Conservation (phyloP, 176 grass and related monocot genomes). For the Hsuehochloa calcarea region DNA sequence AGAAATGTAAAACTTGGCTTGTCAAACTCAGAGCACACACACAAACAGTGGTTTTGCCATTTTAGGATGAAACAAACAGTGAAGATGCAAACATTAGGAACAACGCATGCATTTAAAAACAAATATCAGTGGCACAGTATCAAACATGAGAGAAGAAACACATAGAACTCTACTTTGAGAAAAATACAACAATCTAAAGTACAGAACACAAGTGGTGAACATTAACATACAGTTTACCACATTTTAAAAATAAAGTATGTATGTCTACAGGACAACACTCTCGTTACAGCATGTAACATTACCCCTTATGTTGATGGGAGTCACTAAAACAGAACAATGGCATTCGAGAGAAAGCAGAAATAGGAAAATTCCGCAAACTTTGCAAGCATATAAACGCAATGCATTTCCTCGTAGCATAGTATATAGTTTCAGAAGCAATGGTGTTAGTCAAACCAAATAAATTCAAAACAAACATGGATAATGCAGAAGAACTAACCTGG, state of each 20-base stretch:
- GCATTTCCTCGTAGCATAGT: background rate
- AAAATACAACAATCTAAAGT: background rate
- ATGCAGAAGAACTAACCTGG: constrained; percentile 57
- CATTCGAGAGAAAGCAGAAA: background rate
- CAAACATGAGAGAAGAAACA: constrained; percentile 9
- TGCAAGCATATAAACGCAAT: background rate
- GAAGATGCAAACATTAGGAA: background rate
- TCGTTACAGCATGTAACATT: background rate
- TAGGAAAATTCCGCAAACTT: background rate
- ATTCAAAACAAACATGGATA: background rate
- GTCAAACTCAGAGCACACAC: background rate
- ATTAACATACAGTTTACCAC: background rate
- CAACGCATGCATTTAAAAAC: constrained; percentile 2
- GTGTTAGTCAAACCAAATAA: constrained; percentile 9
- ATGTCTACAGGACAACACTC: background rate
- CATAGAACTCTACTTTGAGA: background rate
- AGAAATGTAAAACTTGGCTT: constrained; percentile 15
- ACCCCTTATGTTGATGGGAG: background rate
- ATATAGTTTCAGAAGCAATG: background rate
- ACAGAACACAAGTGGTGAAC: background rate
- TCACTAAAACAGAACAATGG: constrained; percentile 7
- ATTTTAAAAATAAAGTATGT: constrained; percentile 29
- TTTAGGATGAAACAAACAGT: background rate
- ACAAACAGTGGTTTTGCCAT: background rate
- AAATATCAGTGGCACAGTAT: background rate